These are phyloP conservation scores for Ilex paraguariensis DNA, from an alignment of 305 asterid genomes.

Conservation along the genomic window DNA sequence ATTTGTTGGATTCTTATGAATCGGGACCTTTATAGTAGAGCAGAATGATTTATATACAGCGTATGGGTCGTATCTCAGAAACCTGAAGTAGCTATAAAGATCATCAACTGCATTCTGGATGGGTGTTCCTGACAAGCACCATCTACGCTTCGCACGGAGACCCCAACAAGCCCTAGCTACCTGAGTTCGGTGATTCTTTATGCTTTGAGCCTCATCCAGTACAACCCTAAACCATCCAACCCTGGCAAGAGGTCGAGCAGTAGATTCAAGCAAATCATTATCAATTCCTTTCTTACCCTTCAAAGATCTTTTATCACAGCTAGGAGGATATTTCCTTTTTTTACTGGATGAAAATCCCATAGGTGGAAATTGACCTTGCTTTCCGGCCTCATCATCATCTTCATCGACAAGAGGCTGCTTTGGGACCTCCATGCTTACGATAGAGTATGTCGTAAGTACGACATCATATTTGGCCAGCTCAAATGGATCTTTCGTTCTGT, in stretches of 20 bases:
- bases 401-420: constrained; percentile 88
- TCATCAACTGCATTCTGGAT: constrained; percentile 95
- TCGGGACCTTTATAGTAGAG: constrained; percentile 72
- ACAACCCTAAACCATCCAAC: constrained; percentile 6
- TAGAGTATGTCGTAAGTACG: constrained; percentile 91
- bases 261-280: constrained; percentile 40
- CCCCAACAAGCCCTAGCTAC: constrained; percentile 99
- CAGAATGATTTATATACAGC: constrained; percentile 67
- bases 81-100: constrained; percentile 97
- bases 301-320: constrained; percentile 40
- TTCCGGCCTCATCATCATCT: constrained; percentile 53
- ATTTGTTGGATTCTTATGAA: constrained; percentile 64
- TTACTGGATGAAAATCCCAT: constrained; percentile 42
- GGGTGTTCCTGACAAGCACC: constrained; percentile 99
- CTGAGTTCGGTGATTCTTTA: constrained; percentile 1
- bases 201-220: constrained; percentile 3
- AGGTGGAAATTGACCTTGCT: constrained; percentile 24
- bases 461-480: constrained; percentile 93
- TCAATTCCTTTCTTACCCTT: constrained; percentile 60
- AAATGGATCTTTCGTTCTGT: constrained; percentile 78
- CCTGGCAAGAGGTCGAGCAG: constrained; percentile 2
- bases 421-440: constrained; percentile 99
- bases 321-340: constrained; percentile 58
- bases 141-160: constrained; percentile 97
- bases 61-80: constrained; percentile 92